Evolutionary conservation across 106 monocot species (phyloP), one percentile per base, ranked within the genome.

Genomic region (Dendrobium catenatum): DNA sequence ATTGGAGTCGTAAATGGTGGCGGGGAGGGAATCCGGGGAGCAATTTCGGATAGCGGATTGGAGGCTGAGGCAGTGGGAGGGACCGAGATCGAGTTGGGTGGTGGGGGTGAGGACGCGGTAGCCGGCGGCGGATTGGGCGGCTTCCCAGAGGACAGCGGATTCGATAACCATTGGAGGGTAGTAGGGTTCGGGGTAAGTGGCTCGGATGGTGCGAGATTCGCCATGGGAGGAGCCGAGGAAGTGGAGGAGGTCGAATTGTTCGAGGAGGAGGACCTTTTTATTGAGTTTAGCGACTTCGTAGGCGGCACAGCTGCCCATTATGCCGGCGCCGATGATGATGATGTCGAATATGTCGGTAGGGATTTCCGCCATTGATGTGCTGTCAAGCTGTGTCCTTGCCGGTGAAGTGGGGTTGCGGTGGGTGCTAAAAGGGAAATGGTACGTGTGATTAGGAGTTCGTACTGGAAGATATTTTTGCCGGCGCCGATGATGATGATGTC

Each of bases 161-260:
- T 85, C 82, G 61, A 84, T 43, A 51, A 88, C 95, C 86, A 95
- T 85, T 10, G 85, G 54, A 1, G 86, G 67, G 89, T 99, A 99
- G 83, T 86, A 87, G 29, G 79, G 22, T 76, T 90, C 89, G 0
- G 91, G 86, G 86, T 99, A 99, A 68, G 95, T 91, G 64, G 82
- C 61, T 0, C 98, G 93, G 87, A 89, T 91, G 56, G 98, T 99
- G 46, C 95, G 95, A 42, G 98, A 99, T 82, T 95, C 93, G 76
- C 98, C 98, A 76, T 99, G 95, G 78, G 98, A 99, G 47, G 98
- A 99, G 73, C 98, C 95, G 20, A 84, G 89, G 73, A 88, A 86
- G 91, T 98, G 98, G 56, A 98, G 91, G 80, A 99, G 85, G 85
- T 99, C 95, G 83, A 93, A 95, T 44, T 79, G 91, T 82, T 99